A percentile compares a stretch with the other conserved stretches of the same genome.
phyloP scores from a whole-genome alignment of 2,329 filamentous ascomycete species.

The Pseudogymnoascus sp. region DNA sequence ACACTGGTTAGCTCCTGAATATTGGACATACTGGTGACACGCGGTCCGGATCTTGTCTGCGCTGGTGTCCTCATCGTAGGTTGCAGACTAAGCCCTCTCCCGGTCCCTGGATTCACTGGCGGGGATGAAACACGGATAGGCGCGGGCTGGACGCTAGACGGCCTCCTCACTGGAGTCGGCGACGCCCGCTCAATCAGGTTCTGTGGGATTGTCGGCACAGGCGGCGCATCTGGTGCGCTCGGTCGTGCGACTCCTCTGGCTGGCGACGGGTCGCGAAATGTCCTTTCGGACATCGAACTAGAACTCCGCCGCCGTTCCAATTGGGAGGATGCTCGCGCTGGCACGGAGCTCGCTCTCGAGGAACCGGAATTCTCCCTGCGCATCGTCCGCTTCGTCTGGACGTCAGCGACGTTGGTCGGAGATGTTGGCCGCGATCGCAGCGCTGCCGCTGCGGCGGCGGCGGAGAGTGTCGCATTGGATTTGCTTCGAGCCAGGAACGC shows the following conservation, averaged over 20 bases:
- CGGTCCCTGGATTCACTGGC: slow-evolving; percentile 21
- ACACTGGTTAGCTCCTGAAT: slow-evolving; percentile 33
- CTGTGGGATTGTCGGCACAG: slow-evolving; percentile 65
- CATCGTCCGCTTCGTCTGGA: slow-evolving; percentile 79
- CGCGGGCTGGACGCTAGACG: slow-evolving; percentile 32
- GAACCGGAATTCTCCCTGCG: slow-evolving; percentile 65
- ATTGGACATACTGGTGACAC: slow-evolving; percentile 20
- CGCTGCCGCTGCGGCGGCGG: slow-evolving; percentile 78
- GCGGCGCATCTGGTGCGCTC: slow-evolving; percentile 47
- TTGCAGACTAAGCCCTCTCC: slow-evolving; percentile 25
- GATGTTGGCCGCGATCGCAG: slow-evolving; percentile 69
- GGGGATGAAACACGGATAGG: slow-evolving; percentile 24
- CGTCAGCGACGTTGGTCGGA: slow-evolving; percentile 69
- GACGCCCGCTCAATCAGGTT: slow-evolving; percentile 26
- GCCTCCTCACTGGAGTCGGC: slow-evolving; percentile 21
- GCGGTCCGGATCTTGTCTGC: slow-evolving; percentile 17
- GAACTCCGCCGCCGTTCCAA: slow-evolving; percentile 61
- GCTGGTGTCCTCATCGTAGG: slow-evolving; percentile 18
- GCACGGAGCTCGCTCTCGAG: slow-evolving; percentile 47
- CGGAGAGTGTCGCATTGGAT: slow-evolving; percentile 61
- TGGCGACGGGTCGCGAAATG: slow-evolving; percentile 72
- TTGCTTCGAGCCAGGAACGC: slow-evolving; percentile 65
- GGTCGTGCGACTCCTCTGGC: slow-evolving; percentile 35
- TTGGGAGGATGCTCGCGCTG: slow-evolving; percentile 32
- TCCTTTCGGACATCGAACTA: slow-evolving; percentile 79